Conservation (phyloP, 139 green algal genomes). For the Ulvella scutata region DNA sequence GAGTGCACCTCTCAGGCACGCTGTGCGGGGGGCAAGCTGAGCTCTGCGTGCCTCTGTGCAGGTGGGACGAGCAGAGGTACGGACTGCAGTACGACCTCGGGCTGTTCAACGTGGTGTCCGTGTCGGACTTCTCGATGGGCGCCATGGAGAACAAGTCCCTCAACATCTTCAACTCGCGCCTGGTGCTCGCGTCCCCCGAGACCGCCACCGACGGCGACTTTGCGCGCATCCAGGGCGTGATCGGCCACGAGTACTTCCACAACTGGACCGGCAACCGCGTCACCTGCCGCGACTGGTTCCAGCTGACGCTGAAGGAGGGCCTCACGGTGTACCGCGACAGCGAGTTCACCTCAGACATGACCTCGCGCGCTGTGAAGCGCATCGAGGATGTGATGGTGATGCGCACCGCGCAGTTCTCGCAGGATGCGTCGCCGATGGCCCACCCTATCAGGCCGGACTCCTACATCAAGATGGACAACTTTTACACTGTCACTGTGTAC, state of each 20-base stretch:
- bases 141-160: constrained; percentile 98
- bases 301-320: constrained; percentile 95
- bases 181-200: constrained; percentile 81
- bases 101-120: constrained; percentile 84
- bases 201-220: constrained; percentile 91
- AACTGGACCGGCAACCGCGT: constrained; percentile 92
- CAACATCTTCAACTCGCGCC: constrained; percentile 88
- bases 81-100: constrained; percentile 95
- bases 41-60: background rate
- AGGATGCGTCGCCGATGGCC: constrained; percentile 87
- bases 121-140: constrained; percentile 91
- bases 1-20: too few species aligned
- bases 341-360: constrained; percentile 93
- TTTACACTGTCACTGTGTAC: constrained; percentile 89
- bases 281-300: constrained; percentile 92
- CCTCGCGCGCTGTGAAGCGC: constrained; percentile 76
- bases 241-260: constrained; percentile 92
- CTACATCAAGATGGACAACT: constrained; percentile 99
- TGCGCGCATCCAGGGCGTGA: constrained; percentile 74
- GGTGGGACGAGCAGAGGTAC: constrained; percentile 31
- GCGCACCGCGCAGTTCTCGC: constrained; percentile 72
- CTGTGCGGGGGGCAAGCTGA: too few species aligned
- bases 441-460: constrained; percentile 89
- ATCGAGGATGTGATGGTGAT: constrained; percentile 75
- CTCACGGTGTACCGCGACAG: constrained; percentile 92